phyloP scores from a whole-genome alignment of 139 green algal species.

The Tetraselmis striata region DNA sequence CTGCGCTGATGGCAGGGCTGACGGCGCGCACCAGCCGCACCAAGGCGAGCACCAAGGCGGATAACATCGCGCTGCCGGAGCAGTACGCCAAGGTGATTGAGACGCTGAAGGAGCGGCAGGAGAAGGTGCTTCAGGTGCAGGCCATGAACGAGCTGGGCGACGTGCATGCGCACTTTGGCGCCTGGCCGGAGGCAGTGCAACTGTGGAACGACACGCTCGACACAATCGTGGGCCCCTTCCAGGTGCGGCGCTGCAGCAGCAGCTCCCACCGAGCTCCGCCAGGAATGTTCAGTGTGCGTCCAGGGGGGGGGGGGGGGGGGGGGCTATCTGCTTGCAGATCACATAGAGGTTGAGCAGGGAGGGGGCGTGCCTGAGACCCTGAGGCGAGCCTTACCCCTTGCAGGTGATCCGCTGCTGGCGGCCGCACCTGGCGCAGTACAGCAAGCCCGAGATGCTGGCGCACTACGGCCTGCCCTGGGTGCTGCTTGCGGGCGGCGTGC shows the following conservation, averaged over 20 bases:
- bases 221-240: constrained; percentile 50
- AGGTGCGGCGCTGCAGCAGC: constrained; percentile 32
- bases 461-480: constrained; percentile 43
- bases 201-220: constrained; percentile 51
- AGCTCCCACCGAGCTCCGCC: no score
- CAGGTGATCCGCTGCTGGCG: constrained; percentile 40
- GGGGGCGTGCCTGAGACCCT: no score
- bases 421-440: constrained; percentile 15
- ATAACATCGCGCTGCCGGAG: constrained; percentile 32
- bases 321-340: no score
- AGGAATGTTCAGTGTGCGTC: no score
- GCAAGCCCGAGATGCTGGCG: constrained; percentile 19
- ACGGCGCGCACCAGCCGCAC: constrained; percentile 7
- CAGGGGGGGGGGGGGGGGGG: no score
- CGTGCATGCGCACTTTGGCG: constrained; percentile 52
- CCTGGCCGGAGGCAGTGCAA: constrained; percentile 29
- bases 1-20: neutral
- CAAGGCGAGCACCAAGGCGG: constrained; percentile 18
- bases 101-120: constrained; percentile 39
- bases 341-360: no score
- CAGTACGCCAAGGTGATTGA: constrained; percentile 56
- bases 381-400: neutral
- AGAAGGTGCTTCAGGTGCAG: constrained; percentile 19
- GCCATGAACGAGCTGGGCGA: constrained; percentile 36
- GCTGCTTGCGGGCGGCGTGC: constrained; percentile 36